Evolutionary conservation across 2,329 filamentous ascomycete genomes (phyloP), one percentile per base, ranked within the genome.

Genomic region (Xylariaceae sp.): DNA sequence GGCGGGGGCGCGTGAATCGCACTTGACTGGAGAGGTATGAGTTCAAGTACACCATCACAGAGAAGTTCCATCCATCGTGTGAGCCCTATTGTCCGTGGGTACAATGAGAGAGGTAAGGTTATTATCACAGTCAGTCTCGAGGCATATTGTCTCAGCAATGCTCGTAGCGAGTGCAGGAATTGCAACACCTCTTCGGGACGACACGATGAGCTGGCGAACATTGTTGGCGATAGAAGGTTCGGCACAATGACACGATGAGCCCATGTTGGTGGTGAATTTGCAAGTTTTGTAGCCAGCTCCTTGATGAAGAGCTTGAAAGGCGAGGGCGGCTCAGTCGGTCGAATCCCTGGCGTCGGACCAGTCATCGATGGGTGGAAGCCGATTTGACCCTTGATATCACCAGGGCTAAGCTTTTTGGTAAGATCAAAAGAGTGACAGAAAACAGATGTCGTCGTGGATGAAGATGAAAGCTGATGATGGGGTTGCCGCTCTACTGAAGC

Each of bases 161-260:
- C 81, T 37, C 88, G 79, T 12, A 98, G 69, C 2, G 75, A 74
- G 54, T 95, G 89, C 3, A 97, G 66, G 59, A 97, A 95, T 47
- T 82, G 83, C 22, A 97, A 70, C 18, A 95, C 68, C 54, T 85
- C 74, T 22, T 82, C 69, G 1, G 91, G 89, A n/a, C 76, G 76
- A 49, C 79, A 81, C 34, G 81, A 73, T 19, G 78, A 71, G 2
- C 85, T 73, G 18, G 85, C 77, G 57, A 96, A 97, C 12, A 90
- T 63, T 2, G 87, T 84, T n/a, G 93, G 91, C 3, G 88, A 93
- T 18, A 97, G 78, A 9, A 97, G 73, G 41, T 78, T 83, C 0
- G 93, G 91, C n/a, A 97, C 73, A 34, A 96, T 70, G 29, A 97
- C 71, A 35, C 93, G 81, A 61, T 97, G 91, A 22, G 93, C 70